Base-by-base conservation (phyloP, 108 stramenopile genomes). In the Aureococcus anophagefferens region DNA sequence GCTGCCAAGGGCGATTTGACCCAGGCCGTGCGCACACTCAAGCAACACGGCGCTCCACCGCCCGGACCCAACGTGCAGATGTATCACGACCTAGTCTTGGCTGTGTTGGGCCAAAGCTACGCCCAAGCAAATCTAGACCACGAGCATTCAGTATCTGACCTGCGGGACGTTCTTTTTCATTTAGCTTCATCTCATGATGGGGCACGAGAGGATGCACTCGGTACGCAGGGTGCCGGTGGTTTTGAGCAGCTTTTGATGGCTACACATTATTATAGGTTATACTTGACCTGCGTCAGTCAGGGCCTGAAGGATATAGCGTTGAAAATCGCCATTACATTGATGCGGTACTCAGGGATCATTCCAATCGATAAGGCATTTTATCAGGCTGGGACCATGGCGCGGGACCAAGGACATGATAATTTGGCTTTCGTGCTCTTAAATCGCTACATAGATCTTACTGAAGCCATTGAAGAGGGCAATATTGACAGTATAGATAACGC, bases 351-450 rank as follows among this genome's bases (percentile, higher is more conserved):
- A n/a, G 80, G 72, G 37, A 0, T 86, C 35, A 68, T 86, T 21
- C 84, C 85, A 11, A 25, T 68, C 35, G 88, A 89, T 70, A 87
- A 87, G 69, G 80, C 76, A 30, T 89, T 83, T 69, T 86, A 75
- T 35, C 36, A 71, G 63, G 88, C 88, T 15, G 87, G 87, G 0
- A 65, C 28, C 46, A 66, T 78, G 18, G 74, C 68, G 70, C 68
- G 71, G 29, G 78, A 85, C 14, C 33, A 66, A n/a, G 82, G 78
- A 30, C 51, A 84, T 35, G 62, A 71, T 4, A 84, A 80, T 73
- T 62, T 88, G 62, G 88, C 86, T 13, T 89, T 88, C 62, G 78
- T 88, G 40, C 78, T 89, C 33, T 72, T 88, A 30, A 89, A 89
- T 68, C 79, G 88, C 4, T 88, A 86, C 80, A 74, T 89, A 0